These are phyloP conservation scores for Agrostemma githago DNA, from an alignment of 148 eudicot species.

Conservation along the genomic window DNA sequence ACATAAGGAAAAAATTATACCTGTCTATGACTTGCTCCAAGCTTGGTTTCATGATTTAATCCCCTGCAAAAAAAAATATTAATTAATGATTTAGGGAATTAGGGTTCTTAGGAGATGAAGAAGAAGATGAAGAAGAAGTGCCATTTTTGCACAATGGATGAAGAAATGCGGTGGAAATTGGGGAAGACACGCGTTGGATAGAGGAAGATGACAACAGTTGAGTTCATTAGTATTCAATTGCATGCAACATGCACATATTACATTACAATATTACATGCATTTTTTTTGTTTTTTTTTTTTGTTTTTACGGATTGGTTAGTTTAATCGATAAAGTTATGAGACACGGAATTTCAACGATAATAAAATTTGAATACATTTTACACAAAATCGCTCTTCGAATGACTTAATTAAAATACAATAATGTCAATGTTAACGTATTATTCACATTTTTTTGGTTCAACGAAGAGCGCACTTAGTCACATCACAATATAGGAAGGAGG, in stretches of 20 bases:
- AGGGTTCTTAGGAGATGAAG: constrained; percentile 2
- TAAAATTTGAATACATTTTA: no score
- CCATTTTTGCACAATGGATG: background rate
- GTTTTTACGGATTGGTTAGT: background rate
- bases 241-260: constrained; percentile 17
- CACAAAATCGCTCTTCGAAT: no score
- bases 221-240: background rate
- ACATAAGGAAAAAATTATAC: background rate
- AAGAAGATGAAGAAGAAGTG: background rate
- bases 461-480: no score
- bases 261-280: background rate
- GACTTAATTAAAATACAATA: no score
- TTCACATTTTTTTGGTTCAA: no score
- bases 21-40: constrained; percentile 9
- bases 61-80: no score
- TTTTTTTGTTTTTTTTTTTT: no score
- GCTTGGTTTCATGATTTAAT: constrained; percentile 12
- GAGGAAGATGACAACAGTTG: constrained; percentile 8
- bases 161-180: constrained; percentile 2
- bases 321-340: no score
- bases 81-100: background rate
- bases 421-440: no score
- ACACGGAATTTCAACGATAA: no score
- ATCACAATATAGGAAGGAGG: no score
- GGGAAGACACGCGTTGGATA: constrained; percentile 31